These are phyloP conservation scores for Ganoderma leucocontextum DNA, from an alignment of 1,284 basidiomycete genomes.

Conservation along the genomic window DNA sequence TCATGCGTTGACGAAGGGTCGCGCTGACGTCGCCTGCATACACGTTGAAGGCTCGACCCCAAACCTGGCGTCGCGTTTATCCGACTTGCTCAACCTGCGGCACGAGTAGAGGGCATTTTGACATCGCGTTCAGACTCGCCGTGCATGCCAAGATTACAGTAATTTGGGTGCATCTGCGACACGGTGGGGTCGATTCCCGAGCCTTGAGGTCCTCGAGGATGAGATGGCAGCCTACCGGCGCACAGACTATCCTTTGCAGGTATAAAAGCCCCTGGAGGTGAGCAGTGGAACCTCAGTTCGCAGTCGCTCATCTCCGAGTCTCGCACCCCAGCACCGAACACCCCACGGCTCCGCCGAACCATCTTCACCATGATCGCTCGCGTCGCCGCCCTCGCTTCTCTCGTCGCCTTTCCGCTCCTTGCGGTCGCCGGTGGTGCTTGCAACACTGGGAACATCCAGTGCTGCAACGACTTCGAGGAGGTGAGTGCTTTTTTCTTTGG, in stretches of 20 bases:
- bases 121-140: no score
- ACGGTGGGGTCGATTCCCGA: no score
- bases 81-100: no score
- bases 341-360: constrained; percentile 2
- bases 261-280: constrained; percentile 16
- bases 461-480: constrained; percentile 28
- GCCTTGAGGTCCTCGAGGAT: no score
- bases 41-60: no score
- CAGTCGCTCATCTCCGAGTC: constrained; percentile 23
- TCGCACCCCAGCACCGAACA: constrained; percentile 15
- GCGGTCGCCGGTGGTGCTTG: constrained; percentile 27
- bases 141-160: no score
- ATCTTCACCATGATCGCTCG: constrained; percentile 27
- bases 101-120: no score
- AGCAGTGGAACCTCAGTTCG: constrained; percentile 16
- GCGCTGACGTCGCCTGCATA: no score
- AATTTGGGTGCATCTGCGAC: no score
- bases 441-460: constrained; percentile 29
- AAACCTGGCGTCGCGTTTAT: no score
- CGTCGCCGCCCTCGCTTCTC: constrained; percentile 23
- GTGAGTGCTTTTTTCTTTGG: constrained; percentile 10
- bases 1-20: no score
- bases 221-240: not conserved
- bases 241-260: not conserved
- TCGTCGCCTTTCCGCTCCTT: constrained; percentile 32